Conservation (phyloP, 2,329 filamentous ascomycete genomes). For the Neopestalotiopsis rosae region DNA sequence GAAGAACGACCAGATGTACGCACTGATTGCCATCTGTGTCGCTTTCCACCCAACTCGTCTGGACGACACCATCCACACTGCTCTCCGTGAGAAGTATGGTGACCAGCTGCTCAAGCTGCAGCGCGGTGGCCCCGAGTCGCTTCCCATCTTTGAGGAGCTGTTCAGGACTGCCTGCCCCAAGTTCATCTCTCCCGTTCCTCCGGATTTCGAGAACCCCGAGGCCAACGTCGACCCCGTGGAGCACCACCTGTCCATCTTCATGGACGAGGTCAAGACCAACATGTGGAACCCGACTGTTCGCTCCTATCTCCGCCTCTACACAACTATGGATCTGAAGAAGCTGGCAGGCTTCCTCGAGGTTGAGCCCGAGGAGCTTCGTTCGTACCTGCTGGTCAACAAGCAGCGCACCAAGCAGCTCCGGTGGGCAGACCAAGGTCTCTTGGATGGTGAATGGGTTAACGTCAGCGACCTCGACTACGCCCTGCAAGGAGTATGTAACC, state of each 20-base stretch:
- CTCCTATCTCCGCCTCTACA: constrained; percentile 98
- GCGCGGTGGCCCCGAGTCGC: constrained; percentile 91
- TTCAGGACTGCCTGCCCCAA: constrained; percentile 98
- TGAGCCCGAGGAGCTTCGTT: constrained; percentile 92
- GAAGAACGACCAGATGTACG: constrained; percentile 99
- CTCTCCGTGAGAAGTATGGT: constrained; percentile 97
- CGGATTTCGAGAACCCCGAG: constrained; percentile 96
- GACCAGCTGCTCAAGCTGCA: constrained; percentile 97
- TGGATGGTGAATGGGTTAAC: constrained; percentile 92
- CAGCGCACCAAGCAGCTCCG: constrained; percentile 96
- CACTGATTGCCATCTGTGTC: constrained; percentile 97
- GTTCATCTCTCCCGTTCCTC: constrained; percentile 97
- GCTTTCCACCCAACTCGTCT: constrained; percentile 96
- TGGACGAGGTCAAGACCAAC: constrained; percentile 99
- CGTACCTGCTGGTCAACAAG: constrained; percentile 96
- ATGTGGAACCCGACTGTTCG: constrained; percentile 98
- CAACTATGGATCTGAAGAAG: constrained; percentile 99
- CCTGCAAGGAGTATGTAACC: constrained; percentile 80
- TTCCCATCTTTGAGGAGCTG: constrained; percentile 97
- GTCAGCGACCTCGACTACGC: constrained; percentile 97
- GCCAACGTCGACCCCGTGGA: constrained; percentile 96
- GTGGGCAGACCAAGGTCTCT: constrained; percentile 86
- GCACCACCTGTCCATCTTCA: constrained; percentile 97
- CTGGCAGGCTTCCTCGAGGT: constrained; percentile 96
- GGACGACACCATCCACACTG: constrained; percentile 98